phyloP scores from a whole-genome alignment of 2,329 filamentous ascomycete genomes.

The Diaporthe eres region DNA sequence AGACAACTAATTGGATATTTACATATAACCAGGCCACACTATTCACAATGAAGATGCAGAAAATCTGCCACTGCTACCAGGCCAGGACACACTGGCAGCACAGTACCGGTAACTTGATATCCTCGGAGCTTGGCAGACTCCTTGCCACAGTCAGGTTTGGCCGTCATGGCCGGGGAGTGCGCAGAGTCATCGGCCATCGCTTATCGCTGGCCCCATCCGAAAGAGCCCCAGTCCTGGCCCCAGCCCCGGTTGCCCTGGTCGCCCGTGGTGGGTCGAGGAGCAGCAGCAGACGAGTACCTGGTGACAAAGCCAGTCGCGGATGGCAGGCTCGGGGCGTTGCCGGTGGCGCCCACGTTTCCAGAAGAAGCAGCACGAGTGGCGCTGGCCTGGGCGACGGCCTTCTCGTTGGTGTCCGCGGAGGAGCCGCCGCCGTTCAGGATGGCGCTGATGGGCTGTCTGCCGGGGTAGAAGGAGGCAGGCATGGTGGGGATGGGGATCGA shows the following conservation, averaged over 20 bases:
- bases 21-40: not conserved
- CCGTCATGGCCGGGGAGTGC: not conserved
- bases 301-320: slow-evolving; percentile 9
- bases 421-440: slow-evolving; percentile 31
- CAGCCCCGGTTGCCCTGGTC: not conserved
- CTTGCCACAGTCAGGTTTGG: not conserved
- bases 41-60: not conserved
- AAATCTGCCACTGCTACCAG: not conserved
- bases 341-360: not conserved
- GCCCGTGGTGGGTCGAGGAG: slow-evolving; percentile 13
- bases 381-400: slow-evolving; percentile 13
- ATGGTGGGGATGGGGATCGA: slow-evolving; percentile 41
- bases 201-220: slow-evolving; percentile 2
- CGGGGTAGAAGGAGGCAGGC: slow-evolving; percentile 41
- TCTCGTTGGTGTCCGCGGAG: slow-evolving; percentile 14
- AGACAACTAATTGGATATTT: slow-evolving; percentile 14
- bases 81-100: not conserved
- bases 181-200: not conserved
- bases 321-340: not conserved
- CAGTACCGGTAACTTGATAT: not conserved
- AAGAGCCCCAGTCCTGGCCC: slow-evolving; percentile 22
- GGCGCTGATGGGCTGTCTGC: slow-evolving; percentile 37
- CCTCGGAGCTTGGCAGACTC: slow-evolving; percentile 10
- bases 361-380: not conserved
- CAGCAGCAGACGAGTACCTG: slow-evolving; percentile 14